A percentile compares a stretch with the other conserved stretches of the same genome.
These are phyloP conservation scores for Mixia osmundae DNA, from an alignment of 1,284 basidiomycete species.

Conservation along the genomic window DNA sequence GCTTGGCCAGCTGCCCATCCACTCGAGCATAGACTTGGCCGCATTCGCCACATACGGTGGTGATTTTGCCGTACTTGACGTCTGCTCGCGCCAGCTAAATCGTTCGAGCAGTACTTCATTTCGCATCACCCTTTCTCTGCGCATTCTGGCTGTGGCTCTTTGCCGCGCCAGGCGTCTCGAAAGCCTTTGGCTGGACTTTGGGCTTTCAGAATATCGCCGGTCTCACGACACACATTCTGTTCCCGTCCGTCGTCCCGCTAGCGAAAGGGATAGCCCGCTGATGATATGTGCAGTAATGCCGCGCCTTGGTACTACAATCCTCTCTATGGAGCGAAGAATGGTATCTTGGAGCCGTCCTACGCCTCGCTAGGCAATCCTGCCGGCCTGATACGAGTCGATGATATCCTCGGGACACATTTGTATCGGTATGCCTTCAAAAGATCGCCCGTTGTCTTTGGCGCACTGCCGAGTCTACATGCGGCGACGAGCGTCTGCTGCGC, in stretches of 20 bases:
- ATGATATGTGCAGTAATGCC: too few species aligned
- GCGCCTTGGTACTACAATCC: too few species aligned
- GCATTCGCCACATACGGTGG: constrained; percentile 1
- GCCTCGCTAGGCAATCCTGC: constrained; percentile 14
- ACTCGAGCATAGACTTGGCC: not conserved
- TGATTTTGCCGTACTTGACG: not conserved
- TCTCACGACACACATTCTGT: constrained; percentile 14
- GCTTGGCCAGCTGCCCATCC: not conserved
- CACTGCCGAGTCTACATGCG: constrained; percentile 16
- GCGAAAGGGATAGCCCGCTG: too few species aligned
- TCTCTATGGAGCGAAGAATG: not conserved
- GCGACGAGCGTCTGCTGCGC: constrained; percentile 14
- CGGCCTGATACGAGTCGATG: constrained; percentile 14
- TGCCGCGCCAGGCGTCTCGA: constrained; percentile 13
- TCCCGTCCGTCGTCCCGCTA: too few species aligned
- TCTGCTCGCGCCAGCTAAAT: not conserved
- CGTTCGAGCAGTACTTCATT: constrained; percentile 1
- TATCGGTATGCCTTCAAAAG: constrained; percentile 7
- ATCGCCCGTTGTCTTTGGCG: constrained; percentile 14
- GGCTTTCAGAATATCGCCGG: constrained; percentile 15
- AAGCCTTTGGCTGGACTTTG: constrained; percentile 12
- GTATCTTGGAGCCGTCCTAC: constrained; percentile 11
- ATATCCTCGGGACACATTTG: constrained; percentile 10
- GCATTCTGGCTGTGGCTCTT: constrained; percentile 18
- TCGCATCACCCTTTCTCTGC: constrained; percentile 1